A percentile compares a stretch with the other conserved stretches of the same genome.
phyloP scores from a whole-genome alignment of 306 rosid genomes.

The Prunus armeniaca region DNA sequence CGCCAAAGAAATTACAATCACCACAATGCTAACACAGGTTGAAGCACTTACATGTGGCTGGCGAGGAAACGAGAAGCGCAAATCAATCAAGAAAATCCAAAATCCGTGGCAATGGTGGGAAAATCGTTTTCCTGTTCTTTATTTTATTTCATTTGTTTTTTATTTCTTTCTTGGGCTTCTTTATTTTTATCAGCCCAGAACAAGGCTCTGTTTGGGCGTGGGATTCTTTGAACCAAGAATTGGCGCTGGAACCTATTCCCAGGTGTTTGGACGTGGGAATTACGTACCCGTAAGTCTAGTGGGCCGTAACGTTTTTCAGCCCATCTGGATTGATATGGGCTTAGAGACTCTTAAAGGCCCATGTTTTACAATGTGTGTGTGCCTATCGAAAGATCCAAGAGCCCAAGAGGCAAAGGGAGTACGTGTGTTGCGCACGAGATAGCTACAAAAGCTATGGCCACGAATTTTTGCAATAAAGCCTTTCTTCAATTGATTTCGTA shows the following conservation, averaged over 20 bases:
- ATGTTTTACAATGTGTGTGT: too few relatives aligned
- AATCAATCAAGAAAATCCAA: constrained; percentile 3
- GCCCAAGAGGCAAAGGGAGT: neutral
- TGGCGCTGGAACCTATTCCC: neutral
- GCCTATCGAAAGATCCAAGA: neutral
- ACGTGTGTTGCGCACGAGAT: constrained; percentile 38
- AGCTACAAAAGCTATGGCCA: constrained; percentile 15
- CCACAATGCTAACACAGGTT: neutral
- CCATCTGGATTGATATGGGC: neutral
- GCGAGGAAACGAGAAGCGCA: neutral
- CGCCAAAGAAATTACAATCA: neutral
- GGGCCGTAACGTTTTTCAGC: neutral
- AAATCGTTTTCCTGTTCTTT: neutral
- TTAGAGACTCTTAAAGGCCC: neutral
- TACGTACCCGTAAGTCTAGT: neutral
- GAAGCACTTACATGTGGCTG: constrained; percentile 5
- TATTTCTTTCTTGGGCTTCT: neutral
- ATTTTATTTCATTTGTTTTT: neutral
- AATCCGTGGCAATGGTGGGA: constrained; percentile 8
- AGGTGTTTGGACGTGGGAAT: neutral
- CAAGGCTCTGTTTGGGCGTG: neutral
- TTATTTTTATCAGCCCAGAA: neutral
- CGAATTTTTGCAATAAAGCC: neutral
- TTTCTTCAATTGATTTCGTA: neutral
- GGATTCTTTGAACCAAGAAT: neutral